Evolutionary conservation across 2,329 filamentous ascomycete species (phyloP).

Genomic region (Huntiella decipiens): DNA sequence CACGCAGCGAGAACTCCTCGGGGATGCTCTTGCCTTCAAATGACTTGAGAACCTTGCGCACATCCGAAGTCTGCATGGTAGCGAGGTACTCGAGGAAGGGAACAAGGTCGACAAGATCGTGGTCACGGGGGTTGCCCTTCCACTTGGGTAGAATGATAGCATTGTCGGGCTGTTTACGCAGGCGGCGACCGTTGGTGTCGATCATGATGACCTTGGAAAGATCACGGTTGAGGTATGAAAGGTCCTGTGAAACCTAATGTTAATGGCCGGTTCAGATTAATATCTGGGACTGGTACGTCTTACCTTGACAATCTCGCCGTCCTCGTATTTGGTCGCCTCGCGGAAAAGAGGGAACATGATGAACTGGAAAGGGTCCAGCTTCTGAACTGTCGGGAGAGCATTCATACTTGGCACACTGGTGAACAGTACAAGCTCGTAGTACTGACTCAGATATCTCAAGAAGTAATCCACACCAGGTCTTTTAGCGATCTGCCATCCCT

Average conservation of each 20-base stretch:
- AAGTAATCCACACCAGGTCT: conserved; percentile 94
- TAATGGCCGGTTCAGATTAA: neutral
- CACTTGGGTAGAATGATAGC: conserved; percentile 82
- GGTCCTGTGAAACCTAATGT: conserved; percentile 38
- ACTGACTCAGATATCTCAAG: conserved; percentile 85
- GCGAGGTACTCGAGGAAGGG: conserved; percentile 96
- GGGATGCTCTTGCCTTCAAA: conserved; percentile 84
- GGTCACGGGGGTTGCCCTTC: conserved; percentile 68
- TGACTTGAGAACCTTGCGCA: conserved; percentile 67
- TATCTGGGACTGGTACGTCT: conserved; percentile 12
- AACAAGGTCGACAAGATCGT: conserved; percentile 70
- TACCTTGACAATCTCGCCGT: conserved; percentile 92
- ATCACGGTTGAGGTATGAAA: conserved; percentile 94
- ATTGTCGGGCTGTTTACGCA: conserved; percentile 86
- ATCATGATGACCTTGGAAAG: conserved; percentile 89
- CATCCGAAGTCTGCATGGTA: conserved; percentile 79
- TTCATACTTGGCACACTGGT: conserved; percentile 71
- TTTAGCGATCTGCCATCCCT: conserved; percentile 91
- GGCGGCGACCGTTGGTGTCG: conserved; percentile 67
- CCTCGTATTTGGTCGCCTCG: conserved; percentile 92
- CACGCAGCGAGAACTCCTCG: conserved; percentile 70
- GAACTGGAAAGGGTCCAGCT: conserved; percentile 86
- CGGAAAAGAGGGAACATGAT: conserved; percentile 90
- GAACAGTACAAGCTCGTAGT: conserved; percentile 95
- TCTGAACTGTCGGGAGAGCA: conserved; percentile 74